phyloP scores from a whole-genome alignment of 352 stramenopile genomes.

The Phytophthora hybrid region DNA sequence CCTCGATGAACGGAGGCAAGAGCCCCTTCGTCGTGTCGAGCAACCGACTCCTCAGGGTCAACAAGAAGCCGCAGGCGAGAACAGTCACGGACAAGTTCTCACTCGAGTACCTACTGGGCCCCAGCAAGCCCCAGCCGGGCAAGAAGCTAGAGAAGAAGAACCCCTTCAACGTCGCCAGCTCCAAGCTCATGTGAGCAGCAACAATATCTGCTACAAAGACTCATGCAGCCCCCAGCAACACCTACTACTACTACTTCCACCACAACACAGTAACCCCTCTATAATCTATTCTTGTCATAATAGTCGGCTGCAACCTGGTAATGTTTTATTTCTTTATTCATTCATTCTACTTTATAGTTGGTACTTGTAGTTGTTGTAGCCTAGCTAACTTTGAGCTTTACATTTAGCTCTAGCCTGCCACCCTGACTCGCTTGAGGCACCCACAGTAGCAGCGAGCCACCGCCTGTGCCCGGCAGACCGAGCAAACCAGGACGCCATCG shows the following conservation, averaged over 20 bases:
- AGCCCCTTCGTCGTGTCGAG: constrained; percentile 75
- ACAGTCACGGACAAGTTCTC: constrained; percentile 70
- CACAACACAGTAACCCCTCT: not conserved
- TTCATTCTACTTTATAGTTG: too few species aligned
- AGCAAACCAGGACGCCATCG: constrained; percentile 15
- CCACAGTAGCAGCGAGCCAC: constrained; percentile 26
- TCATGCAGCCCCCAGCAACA: not conserved
- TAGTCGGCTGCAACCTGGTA: not conserved
- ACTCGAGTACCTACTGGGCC: constrained; percentile 66
- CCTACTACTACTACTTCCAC: not conserved
- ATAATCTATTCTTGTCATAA: constrained; percentile 2
- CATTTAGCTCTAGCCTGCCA: constrained; percentile 11
- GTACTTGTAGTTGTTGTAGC: not conserved
- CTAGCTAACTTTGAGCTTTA: constrained; percentile 19
- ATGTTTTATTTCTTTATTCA: too few species aligned
- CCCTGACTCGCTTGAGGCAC: constrained; percentile 29
- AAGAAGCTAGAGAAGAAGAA: constrained; percentile 43
- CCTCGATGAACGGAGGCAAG: constrained; percentile 70
- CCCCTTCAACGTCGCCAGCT: constrained; percentile 71
- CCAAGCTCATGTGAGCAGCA: constrained; percentile 68
- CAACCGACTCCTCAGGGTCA: constrained; percentile 56
- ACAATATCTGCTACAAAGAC: not conserved
- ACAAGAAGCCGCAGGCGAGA: constrained; percentile 30
- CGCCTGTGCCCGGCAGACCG: constrained; percentile 10
- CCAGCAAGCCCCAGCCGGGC: constrained; percentile 21